Base-by-base conservation (phyloP, 345 rosid species). In the Acer saccharum region DNA sequence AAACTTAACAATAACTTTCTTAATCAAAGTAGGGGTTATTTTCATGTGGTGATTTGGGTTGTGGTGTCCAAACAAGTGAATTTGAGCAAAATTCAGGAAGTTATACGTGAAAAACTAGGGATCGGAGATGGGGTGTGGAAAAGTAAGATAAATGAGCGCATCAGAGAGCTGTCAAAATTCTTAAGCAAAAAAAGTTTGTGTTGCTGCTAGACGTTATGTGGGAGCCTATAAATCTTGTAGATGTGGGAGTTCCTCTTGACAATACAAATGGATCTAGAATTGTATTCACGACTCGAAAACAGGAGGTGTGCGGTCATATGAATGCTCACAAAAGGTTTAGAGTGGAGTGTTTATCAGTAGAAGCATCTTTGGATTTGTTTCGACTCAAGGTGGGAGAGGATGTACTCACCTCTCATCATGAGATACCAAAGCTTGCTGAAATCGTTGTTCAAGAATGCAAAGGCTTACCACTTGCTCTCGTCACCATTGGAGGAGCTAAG, bases 261-360 rank as follows among this genome's bases (percentile, higher is more conserved):
- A 9, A 6, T 12, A 25, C 2, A 10, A 76, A 72, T 50, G 44
- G 68, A 3, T 77, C 74, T 10, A 82, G 69, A 58, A 16, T 86
- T 6, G 23, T 84, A 43, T 71, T 87, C 57, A 71, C 86, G 0
- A 80, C 86, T 58, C 48, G 85, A 1, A 76, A 67, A 0, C 68
- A 74, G 76, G 65, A 79, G 20, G 72, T 87, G 1, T 84, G 87
- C 18, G n/a, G 72, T 1, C 20, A 10, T 1, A 81, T 87, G 87
- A 72, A 35, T 4, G 82, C 82, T 44, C 41, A 58, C 0, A 80
- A 60, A 43, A 80, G 23, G 17, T 46, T 82, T 10, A 21, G 62
- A 58, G 75, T 83, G 2, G 58, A 43, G 9, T 10, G 77, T 65
- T 74, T 83, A 55, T 13, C 82, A 39, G 0, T 16, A 11, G 17